These are phyloP conservation scores for Fallopia convolvulus DNA, from an alignment of 148 eudicot species.

Conservation along the genomic window DNA sequence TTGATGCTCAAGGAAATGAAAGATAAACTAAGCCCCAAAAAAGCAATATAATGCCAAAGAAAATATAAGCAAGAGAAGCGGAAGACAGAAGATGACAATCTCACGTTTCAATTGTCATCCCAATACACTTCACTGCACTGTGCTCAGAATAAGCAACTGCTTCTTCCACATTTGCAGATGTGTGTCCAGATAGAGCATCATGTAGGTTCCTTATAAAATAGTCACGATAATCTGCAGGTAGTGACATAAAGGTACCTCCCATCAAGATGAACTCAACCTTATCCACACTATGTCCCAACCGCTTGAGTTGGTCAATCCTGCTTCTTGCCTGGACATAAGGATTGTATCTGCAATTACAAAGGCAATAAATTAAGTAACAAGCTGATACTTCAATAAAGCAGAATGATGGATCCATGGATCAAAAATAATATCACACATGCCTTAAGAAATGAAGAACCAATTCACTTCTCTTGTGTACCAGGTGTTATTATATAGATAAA, in stretches of 20 bases:
- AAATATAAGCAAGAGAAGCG: not conserved
- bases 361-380: not conserved
- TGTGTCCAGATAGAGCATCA: constrained; percentile 97
- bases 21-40: not conserved
- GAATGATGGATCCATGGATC: not conserved
- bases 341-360: constrained; percentile 60
- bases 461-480: not conserved
- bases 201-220: constrained; percentile 90
- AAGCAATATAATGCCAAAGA: not conserved
- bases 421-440: not conserved
- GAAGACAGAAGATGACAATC: not conserved
- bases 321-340: constrained; percentile 97
- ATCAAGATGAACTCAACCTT: constrained; percentile 98
- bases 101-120: constrained; percentile 99
- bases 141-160: constrained; percentile 96
- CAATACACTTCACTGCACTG: constrained; percentile 88
- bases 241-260: constrained; percentile 99
- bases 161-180: constrained; percentile 96
- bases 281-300: constrained; percentile 96
- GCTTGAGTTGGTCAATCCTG: constrained; percentile 96
- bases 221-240: constrained; percentile 92
- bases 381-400: not conserved
- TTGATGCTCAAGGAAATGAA: not conserved
- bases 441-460: not conserved
- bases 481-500: not conserved